Base-by-base conservation (phyloP, 2,329 filamentous ascomycete species). In the Alternaria burnsii region DNA sequence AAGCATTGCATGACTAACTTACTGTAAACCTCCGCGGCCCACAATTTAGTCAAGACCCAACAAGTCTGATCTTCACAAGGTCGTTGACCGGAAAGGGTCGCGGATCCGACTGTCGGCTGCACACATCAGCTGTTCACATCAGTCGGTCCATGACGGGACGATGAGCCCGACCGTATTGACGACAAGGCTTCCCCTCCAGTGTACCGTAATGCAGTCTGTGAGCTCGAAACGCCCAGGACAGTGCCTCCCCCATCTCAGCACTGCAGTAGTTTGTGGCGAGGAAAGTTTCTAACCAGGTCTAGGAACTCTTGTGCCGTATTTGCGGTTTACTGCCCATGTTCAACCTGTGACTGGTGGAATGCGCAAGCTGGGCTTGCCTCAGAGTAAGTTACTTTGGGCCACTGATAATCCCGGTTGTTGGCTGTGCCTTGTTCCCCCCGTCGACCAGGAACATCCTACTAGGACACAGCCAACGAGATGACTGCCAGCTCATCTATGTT, bases 371-470 rank as follows among this genome's bases (percentile, higher is more conserved):
- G 52, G 52, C 42, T 55, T 47, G 52, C 41, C 24, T 55, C 32
- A 46, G 41, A 55, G 43, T 30, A 47, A 36, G 22, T 36, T 36
- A 32, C 52, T 47, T 47, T 46, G 16, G 41, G 28, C 52, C 24
- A 50, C 34, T 55, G 44, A 24, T 30, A 28, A 44, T 26, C 52
- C 42, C n/a, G 42, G 41, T 38, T 26, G 52, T 50, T 32, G 46
- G 28, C 34, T 34, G 10, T 51, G 18, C 26, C 44, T 51, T 34
- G 43, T 36, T 40, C 28, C 26, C n/a, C n/a, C 57, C 36, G 14
- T 44, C 36, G 30, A 50, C 57, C 28, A 41, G 57, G 57, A 59
- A 55, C 52, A 59, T 38, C 36, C 52, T 59, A 44, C 46, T 11
- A 51, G 28, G 42, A 24, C 38, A 30, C 42, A 32, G 30, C 44